Evolutionary conservation across 179 eudicot genomes (phyloP), one percentile per base, ranked within the genome.

Genomic region (Spinacia oleracea): DNA sequence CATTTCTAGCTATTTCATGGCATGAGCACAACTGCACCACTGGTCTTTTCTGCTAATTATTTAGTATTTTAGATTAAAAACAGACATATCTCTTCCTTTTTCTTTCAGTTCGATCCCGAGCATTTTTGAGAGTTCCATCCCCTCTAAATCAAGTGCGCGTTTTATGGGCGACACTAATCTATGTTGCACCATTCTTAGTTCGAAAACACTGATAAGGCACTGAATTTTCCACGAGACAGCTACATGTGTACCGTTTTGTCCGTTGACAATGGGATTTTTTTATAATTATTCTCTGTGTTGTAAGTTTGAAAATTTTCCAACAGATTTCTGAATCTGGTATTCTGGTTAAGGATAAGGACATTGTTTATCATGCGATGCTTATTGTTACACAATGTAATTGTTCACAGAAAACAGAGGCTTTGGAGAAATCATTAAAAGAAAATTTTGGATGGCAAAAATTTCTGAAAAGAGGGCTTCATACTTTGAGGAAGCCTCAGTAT

Each of bases 391-490:
- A 46, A 38, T 56, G 16, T 58, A 50, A 20, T 23, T 15, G 78
- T 79, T 76, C 59, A 34, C 88, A 93, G 99, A 86, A 67, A 76
- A 93, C 98, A 31, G 87, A 79, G 68, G 90, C 86, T 79, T 76
- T 96, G 76, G 97, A 91, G 84, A 92, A 73, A 82, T 86, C 91
- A 29, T 87, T 96, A 40, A 85, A 73, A 75, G 80, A 84, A 48
- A 96, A 89, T 40, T 68, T 20, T 43, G 98, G 97, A 71, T 96
- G 99, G 99, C 98, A 93, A 80, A 82, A 73, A 81, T 81, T 89
- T 31, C 81, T 96, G 67, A 96, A 96, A 85, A 92, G 98, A 88
- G 99, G 98, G 40, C 85, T 82, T 15, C 97, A 96, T 88, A 96
- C 99, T n/a, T 86, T 93, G 82, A 87, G 75, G 86, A 92, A 93